These are phyloP conservation scores for Salvia miltiorrhiza DNA, from an alignment of 257 asterid species.

Conservation along the genomic window DNA sequence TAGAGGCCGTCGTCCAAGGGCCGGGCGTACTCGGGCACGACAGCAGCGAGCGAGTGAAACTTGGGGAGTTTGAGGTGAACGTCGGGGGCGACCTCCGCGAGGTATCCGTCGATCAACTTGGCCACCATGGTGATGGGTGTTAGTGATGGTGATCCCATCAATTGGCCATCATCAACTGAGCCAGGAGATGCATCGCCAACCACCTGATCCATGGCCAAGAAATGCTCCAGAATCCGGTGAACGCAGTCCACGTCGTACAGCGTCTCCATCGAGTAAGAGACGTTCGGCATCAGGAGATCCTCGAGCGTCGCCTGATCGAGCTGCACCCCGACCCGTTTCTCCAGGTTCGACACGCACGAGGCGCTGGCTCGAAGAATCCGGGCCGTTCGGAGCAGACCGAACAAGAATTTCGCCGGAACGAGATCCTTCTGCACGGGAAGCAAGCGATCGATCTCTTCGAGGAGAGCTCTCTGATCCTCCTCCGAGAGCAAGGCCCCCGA, in stretches of 20 bases:
- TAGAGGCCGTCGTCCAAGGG: conserved; percentile 96
- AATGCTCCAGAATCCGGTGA: conserved; percentile 77
- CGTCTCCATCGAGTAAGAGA: conserved; percentile 89
- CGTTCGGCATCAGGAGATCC: conserved; percentile 90
- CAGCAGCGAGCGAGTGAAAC: conserved; percentile 84
- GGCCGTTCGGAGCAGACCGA: conserved; percentile 82
- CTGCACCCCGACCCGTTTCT: conserved; percentile 86
- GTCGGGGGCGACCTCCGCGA: conserved; percentile 96
- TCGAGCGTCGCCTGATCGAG: conserved; percentile 93
- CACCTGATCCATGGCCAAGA: conserved; percentile 74
- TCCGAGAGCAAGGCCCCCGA: conserved; percentile 51
- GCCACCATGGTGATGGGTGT: conserved; percentile 94
- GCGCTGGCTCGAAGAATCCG: conserved; percentile 70
- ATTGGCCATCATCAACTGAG: conserved; percentile 62
- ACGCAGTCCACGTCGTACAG: conserved; percentile 88
- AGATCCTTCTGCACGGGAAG: conserved; percentile 85
- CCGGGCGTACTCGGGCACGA: conserved; percentile 89
- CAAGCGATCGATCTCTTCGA: conserved; percentile 74
- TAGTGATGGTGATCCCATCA: conserved; percentile 81
- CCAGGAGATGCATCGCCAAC: conserved; percentile 79
- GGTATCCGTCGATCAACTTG: conserved; percentile 83
- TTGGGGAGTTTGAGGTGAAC: conserved; percentile 81
- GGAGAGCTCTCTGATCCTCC: conserved; percentile 77
- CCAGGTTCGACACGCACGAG: conserved; percentile 57
- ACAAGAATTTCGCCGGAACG: conserved; percentile 64